phyloP scores from a whole-genome alignment of 169 alveolate genomes.

The Plasmodium cynomolgi region DNA sequence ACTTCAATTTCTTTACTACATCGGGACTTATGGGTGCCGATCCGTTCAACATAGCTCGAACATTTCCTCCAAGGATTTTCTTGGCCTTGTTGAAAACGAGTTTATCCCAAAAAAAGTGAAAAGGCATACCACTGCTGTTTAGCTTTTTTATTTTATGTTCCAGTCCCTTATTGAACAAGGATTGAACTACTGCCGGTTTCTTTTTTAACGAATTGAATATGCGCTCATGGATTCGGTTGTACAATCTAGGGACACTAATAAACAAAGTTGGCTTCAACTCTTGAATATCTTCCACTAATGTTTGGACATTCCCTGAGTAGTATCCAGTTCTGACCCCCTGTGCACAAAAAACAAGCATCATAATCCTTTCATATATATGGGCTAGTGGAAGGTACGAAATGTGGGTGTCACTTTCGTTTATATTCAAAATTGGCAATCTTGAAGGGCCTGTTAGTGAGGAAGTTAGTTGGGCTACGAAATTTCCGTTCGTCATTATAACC shows the following conservation, averaged over 20 bases:
- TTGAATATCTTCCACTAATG: conserved; percentile 92
- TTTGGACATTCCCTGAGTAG: conserved; percentile 92
- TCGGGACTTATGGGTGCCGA: conserved; percentile 92
- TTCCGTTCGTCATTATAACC: conserved; percentile 91
- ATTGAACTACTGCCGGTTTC: conserved; percentile 79
- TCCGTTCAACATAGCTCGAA: conserved; percentile 89
- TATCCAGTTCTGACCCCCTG: conserved; percentile 90
- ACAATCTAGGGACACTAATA: conserved; percentile 95
- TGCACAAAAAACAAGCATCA: conserved; percentile 79
- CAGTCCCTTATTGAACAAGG: conserved; percentile 87
- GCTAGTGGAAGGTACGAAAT: conserved; percentile 96
- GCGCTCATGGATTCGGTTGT: conserved; percentile 92
- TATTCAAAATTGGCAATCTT: conserved; percentile 10
- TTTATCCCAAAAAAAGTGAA: conserved; percentile 85
- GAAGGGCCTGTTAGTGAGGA: conserved; percentile 9
- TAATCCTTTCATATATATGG: conserved; percentile 94
- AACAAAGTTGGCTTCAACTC: conserved; percentile 94
- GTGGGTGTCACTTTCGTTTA: conserved; percentile 85
- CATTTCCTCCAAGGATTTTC: conserved; percentile 92
- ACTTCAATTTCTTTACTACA: conserved; percentile 87
- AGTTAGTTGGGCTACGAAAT: conserved; percentile 33
- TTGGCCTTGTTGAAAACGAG: conserved; percentile 87
- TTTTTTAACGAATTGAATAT: conserved; percentile 84
- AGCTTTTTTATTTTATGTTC: conserved; percentile 71
- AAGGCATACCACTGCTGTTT: conserved; percentile 74